phyloP scores from a whole-genome alignment of 73 alveolate genomes.

The Urostyla sp. region DNA sequence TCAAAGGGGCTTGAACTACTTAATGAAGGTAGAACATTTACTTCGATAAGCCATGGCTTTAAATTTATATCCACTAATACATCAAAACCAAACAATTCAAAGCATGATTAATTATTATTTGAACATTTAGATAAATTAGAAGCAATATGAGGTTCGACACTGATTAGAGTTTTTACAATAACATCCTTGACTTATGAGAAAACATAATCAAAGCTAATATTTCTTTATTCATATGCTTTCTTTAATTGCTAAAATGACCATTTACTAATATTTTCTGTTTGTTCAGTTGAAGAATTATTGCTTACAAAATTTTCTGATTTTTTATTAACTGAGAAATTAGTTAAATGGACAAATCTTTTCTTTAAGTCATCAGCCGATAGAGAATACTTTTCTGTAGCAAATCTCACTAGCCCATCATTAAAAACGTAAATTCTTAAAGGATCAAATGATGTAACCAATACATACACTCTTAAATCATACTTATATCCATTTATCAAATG shows the following conservation, averaged over 20 bases:
- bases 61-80: slow-evolving; percentile 76
- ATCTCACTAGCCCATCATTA: slow-evolving; percentile 92
- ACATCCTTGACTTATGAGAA: slow-evolving; percentile 78
- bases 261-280: slow-evolving; percentile 14
- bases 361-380: slow-evolving; percentile 61
- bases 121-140: slow-evolving; percentile 64
- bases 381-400: slow-evolving; percentile 91
- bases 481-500: slow-evolving; percentile 89
- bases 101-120: slow-evolving; percentile 28
- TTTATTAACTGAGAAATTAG: slow-evolving; percentile 91
- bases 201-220: slow-evolving; percentile 57
- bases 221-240: slow-evolving; percentile 51
- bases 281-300: slow-evolving; percentile 72
- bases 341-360: slow-evolving; percentile 84
- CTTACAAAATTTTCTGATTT: slow-evolving; percentile 73
- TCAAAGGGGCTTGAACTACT: slow-evolving; percentile 69
- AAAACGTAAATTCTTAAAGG: slow-evolving; percentile 92
- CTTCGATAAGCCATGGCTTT: slow-evolving; percentile 91
- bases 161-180: slow-evolving; percentile 78
- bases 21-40: slow-evolving; percentile 75
- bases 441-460: slow-evolving; percentile 86
- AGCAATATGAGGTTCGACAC: slow-evolving; percentile 77
- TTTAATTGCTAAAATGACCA: slow-evolving; percentile 45
- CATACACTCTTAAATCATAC: slow-evolving; percentile 95
- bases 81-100: slow-evolving; percentile 88